A percentile compares a stretch with the other conserved stretches of the same genome.
These are phyloP conservation scores for Podila verticillata DNA, from an alignment of 192 early-diverging fungal genomes.

Conservation along the genomic window DNA sequence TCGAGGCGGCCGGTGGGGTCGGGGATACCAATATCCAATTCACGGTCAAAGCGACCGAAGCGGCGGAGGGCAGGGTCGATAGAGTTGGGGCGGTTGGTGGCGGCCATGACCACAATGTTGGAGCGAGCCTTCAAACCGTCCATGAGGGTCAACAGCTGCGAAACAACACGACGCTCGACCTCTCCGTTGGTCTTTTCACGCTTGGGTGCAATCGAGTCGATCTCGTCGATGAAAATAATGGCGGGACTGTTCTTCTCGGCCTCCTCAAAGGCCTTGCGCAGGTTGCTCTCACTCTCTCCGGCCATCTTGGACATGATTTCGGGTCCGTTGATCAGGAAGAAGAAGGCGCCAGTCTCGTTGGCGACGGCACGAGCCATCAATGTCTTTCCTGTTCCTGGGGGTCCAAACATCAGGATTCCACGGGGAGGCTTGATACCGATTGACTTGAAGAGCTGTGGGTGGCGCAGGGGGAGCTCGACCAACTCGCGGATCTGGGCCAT, in stretches of 20 bases:
- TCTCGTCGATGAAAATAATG: conserved; percentile 99
- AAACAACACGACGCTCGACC: conserved; percentile 98
- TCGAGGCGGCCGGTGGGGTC: conserved; percentile 98
- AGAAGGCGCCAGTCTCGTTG: conserved; percentile 99
- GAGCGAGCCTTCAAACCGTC: conserved; percentile 97
- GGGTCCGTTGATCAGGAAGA: conserved; percentile 99
- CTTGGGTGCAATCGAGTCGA: conserved; percentile 99
- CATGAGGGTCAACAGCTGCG: conserved; percentile 98
- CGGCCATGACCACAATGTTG: conserved; percentile 99
- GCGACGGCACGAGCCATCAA: conserved; percentile 98
- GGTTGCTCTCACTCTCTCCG: conserved; percentile 96
- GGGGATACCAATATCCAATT: conserved; percentile 99
- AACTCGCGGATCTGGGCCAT: conserved; percentile 99
- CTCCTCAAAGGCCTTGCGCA: conserved; percentile 99
- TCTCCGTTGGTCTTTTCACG: conserved; percentile 99
- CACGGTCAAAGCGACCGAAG: conserved; percentile 99
- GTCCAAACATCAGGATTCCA: conserved; percentile 97
- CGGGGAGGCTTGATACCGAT: conserved; percentile 99
- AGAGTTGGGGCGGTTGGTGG: conserved; percentile 98
- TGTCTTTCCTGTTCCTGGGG: conserved; percentile 99
- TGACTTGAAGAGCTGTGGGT: conserved; percentile 98
- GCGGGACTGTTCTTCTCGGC: conserved; percentile 97
- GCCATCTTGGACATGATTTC: conserved; percentile 99
- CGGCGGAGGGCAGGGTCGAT: conserved; percentile 98
- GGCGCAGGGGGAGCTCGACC: conserved; percentile 96